Evolutionary conservation across 2,329 filamentous ascomycete species (phyloP), one percentile per base, ranked within the genome.

Genomic region (Calycina herbarum): DNA sequence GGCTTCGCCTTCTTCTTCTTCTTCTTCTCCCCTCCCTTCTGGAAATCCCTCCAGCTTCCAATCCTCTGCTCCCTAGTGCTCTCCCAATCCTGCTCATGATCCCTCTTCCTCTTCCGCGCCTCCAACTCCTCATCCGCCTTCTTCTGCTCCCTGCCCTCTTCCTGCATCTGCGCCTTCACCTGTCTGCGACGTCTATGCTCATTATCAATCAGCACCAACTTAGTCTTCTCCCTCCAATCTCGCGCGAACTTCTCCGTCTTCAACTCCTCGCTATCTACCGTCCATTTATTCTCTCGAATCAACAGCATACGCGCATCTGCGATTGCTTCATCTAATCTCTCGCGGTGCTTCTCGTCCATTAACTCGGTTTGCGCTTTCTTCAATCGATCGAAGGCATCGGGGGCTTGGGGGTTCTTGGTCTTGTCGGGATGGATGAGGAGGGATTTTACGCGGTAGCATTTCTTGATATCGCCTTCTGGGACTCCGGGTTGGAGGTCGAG

Each of bases 401-500:
- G 94, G 0, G 95, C 95, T 59, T 84, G 86, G 0, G 93, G 90
- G 76, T 99, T 98, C 75, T 89, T 89, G 64, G 95, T 97, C 79
- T 99, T 99, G 82, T 99, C 95, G 6, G 95, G 95, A 82, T 99
- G 95, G 82, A 99, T 98, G 59, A 99, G 88, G 65, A 99, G 89
- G n/a, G 95, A 99, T 79, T 97, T 98, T 74, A 93, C 94, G 82
- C 95, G 94, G 81, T 98, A 99, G 71, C 87, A 86, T 72, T 89
- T 83, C 80, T 97, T 98, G 83, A 99, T 98, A 80, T 98, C 95
- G 66, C 92, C 94, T 73, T 98, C 94, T 64, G 95, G 88, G 24
- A 98, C 93, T 76, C 95, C 95, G 3, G 95, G 95, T 77, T 97
- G 93, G 57, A 99, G 90, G 78, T 96, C 95, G 57, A 99, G 89